Evolutionary conservation across 495 filamentous ascomycete species (phyloP).

Genomic region (Podospora pseudopauciseta): DNA sequence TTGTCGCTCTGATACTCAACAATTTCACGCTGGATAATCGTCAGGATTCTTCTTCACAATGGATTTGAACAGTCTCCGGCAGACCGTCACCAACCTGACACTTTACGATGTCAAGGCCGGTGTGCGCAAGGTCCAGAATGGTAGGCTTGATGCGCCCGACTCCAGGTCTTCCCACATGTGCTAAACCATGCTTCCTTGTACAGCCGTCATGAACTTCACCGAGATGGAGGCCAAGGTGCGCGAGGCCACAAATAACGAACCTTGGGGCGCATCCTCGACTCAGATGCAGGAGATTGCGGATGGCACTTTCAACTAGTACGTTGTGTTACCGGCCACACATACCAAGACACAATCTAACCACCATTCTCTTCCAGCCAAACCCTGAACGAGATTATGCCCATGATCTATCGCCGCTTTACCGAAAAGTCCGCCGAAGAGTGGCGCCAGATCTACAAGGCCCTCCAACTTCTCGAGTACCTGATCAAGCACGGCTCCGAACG

Average conservation of each 20-base stretch:
- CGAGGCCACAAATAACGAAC: slow-evolving; percentile 97
- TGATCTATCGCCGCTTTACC: slow-evolving; percentile 99
- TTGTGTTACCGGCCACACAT: slow-evolving; percentile 19
- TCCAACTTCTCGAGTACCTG: slow-evolving; percentile 95
- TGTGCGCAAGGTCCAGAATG: slow-evolving; percentile 97
- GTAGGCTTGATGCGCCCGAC: slow-evolving; percentile 47
- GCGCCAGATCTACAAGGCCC: slow-evolving; percentile 97
- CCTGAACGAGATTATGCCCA: slow-evolving; percentile 98
- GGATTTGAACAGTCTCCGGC: slow-evolving; percentile 82
- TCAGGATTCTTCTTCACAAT: slow-evolving; percentile 40
- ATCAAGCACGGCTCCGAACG: slow-evolving; percentile 98
- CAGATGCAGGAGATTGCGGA: slow-evolving; percentile 94
- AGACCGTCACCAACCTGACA: slow-evolving; percentile 88
- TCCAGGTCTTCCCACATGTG: background rate
- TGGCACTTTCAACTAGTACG: slow-evolving; percentile 96
- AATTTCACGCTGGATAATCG: background rate
- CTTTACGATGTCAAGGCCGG: slow-evolving; percentile 97
- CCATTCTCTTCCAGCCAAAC: slow-evolving; percentile 61
- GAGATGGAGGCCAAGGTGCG: slow-evolving; percentile 99
- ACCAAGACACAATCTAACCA: slow-evolving; percentile 3
- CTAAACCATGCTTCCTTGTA: slow-evolving; percentile 10
- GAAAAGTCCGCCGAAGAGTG: slow-evolving; percentile 98
- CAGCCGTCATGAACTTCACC: slow-evolving; percentile 99
- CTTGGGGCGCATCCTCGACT: slow-evolving; percentile 89
- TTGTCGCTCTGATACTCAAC: background rate